These are phyloP conservation scores for Sambucus nigra DNA, from an alignment of 129 eudicot genomes.

Conservation along the genomic window DNA sequence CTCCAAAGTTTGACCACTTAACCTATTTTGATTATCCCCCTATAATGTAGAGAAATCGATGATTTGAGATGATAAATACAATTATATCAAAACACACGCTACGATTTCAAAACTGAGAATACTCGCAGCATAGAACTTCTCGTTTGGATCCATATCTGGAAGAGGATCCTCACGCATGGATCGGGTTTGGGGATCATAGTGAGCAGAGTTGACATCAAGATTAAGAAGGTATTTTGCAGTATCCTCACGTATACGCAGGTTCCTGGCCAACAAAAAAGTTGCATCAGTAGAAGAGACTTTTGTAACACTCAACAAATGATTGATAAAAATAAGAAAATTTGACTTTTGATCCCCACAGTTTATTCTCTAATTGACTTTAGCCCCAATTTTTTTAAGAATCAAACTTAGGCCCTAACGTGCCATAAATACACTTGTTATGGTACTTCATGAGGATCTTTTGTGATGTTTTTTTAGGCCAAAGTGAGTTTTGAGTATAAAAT, in stretches of 20 bases:
- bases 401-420: too few species aligned
- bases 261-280: constrained; percentile 23
- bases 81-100: not conserved
- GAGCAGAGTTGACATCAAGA: constrained; percentile 85
- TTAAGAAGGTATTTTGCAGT: constrained; percentile 86
- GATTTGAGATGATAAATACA: not conserved
- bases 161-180: constrained; percentile 99
- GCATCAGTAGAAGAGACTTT: not conserved
- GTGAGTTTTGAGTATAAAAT: too few species aligned
- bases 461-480: too few species aligned
- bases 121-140: constrained; percentile 74
- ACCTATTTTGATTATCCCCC: constrained; percentile 83
- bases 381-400: too few species aligned
- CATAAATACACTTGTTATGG: too few species aligned
- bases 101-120: not conserved
- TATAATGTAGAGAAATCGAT: constrained; percentile 4
- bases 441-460: too few species aligned
- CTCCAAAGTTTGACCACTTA: constrained; percentile 95
- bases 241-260: constrained; percentile 86
- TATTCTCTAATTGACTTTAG: too few species aligned
- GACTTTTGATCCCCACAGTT: not conserved
- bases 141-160: constrained; percentile 88
- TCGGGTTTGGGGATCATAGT: constrained; percentile 93
- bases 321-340: not conserved
- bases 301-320: not conserved